phyloP scores from a whole-genome alignment of 495 filamentous ascomycete genomes.

The Neurospora pannonica region DNA sequence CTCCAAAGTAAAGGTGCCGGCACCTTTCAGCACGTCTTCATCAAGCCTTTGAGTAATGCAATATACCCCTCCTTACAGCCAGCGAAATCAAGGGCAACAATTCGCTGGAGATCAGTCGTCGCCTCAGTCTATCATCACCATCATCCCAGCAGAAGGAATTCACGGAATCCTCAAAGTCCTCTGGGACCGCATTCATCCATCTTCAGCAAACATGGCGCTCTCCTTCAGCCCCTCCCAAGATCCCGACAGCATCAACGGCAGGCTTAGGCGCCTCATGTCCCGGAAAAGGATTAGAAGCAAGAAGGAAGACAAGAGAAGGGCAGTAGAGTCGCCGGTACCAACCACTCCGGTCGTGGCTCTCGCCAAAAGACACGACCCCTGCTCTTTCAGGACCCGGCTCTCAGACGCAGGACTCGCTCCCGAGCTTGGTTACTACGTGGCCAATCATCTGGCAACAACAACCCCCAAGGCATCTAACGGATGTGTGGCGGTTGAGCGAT shows the following conservation, averaged over 20 bases:
- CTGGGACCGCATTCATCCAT: not conserved
- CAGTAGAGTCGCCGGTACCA: not conserved
- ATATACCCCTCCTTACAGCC: not conserved
- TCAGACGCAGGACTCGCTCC: not conserved
- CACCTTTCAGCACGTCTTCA: not conserved
- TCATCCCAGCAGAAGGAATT: not conserved
- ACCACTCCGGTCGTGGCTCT: not conserved
- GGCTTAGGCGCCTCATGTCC: not conserved
- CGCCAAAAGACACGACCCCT: conserved; percentile 5
- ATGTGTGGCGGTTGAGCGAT: conserved; percentile 12
- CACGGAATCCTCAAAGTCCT: not conserved
- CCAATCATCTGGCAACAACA: not conserved
- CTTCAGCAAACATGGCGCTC: not conserved
- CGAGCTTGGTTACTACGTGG: not conserved
- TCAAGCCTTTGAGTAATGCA: not conserved
- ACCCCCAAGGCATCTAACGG: conserved; percentile 1
- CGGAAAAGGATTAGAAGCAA: not conserved
- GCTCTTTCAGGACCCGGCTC: conserved; percentile 9
- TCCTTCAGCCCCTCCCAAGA: not conserved
- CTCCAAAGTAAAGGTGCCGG: not conserved
- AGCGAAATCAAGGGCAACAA: not conserved
- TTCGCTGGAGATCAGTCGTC: not conserved
- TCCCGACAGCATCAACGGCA: not conserved
- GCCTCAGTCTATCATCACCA: not conserved
- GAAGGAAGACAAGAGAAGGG: not conserved